Conservation (phyloP, 495 filamentous ascomycete genomes). For the Podospora appendiculata region DNA sequence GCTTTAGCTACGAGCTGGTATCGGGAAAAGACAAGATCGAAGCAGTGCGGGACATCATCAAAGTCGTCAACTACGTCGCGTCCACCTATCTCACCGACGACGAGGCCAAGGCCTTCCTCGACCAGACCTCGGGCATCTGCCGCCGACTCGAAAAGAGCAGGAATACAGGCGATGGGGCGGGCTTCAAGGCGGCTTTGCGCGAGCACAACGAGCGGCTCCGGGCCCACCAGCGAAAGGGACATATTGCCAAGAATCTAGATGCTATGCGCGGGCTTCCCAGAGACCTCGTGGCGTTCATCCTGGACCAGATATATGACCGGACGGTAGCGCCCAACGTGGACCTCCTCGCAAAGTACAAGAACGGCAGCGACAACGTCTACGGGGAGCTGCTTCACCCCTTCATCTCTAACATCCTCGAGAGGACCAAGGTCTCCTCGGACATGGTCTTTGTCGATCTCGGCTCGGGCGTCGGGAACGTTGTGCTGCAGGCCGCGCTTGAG, state of each 20-base stretch:
- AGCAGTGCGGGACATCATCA: constrained; percentile 74
- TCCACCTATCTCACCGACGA: constrained; percentile 65
- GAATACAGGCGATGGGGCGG: constrained; percentile 52
- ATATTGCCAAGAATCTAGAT: constrained; percentile 61
- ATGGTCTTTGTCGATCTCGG: constrained; percentile 91
- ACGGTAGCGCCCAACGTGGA: constrained; percentile 86
- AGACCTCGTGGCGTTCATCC: constrained; percentile 68
- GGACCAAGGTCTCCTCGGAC: constrained; percentile 66
- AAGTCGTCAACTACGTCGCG: constrained; percentile 66
- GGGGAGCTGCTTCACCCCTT: constrained; percentile 86
- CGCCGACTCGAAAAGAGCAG: constrained; percentile 60
- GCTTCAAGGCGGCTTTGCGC: constrained; percentile 60
- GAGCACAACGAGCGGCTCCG: constrained; percentile 69
- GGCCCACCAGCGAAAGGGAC: constrained; percentile 52
- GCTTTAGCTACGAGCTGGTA: constrained; percentile 64
- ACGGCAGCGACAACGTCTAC: constrained; percentile 86
- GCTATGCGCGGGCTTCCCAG: constrained; percentile 55
- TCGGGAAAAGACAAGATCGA: constrained; percentile 76
- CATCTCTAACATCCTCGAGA: constrained; percentile 67
- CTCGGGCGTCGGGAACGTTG: constrained; percentile 91
- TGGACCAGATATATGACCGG: constrained; percentile 83
- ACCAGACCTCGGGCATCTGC: constrained; percentile 65
- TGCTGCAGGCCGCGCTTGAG: constrained; percentile 88
- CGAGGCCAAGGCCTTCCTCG: constrained; percentile 55
- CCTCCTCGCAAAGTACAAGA: constrained; percentile 70